These are phyloP conservation scores for Solanum hybrid DNA, from an alignment of 305 asterid genomes.

Conservation along the genomic window DNA sequence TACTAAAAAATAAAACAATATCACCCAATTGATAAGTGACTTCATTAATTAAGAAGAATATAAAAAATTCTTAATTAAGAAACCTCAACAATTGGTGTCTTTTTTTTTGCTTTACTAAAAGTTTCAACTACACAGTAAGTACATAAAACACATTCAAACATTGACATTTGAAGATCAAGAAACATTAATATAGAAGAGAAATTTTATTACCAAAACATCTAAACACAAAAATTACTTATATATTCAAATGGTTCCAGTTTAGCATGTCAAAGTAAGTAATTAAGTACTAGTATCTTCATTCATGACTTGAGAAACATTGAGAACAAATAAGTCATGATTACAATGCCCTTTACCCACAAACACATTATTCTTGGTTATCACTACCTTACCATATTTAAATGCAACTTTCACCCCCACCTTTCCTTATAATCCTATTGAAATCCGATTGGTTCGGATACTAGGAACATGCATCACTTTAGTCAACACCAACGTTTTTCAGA, in stretches of 20 bases:
- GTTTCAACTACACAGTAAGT: background rate
- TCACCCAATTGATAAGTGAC: background rate
- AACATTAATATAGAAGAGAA: background rate
- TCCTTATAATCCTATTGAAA: background rate
- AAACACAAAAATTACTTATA: too few species aligned
- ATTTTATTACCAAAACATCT: background rate
- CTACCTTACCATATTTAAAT: background rate
- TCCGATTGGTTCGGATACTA: background rate
- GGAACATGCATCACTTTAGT: background rate
- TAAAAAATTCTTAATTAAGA: background rate
- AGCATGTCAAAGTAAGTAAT: background rate
- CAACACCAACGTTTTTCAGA: background rate
- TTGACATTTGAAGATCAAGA: background rate
- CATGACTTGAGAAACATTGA: background rate
- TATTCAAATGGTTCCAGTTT: background rate
- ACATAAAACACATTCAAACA: background rate
- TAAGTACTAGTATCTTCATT: background rate
- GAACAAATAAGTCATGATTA: background rate
- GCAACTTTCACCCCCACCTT: background rate
- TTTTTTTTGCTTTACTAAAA: background rate
- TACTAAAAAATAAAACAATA: background rate
- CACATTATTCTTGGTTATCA: background rate
- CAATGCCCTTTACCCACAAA: background rate
- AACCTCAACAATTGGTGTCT: background rate
- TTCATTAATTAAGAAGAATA: background rate